Percentiles rank a stretch among this genome's conserved stretches.
Evolutionary conservation across 768 basidiomycete species (phyloP).

Genomic region (Amanita polypyramis): DNA sequence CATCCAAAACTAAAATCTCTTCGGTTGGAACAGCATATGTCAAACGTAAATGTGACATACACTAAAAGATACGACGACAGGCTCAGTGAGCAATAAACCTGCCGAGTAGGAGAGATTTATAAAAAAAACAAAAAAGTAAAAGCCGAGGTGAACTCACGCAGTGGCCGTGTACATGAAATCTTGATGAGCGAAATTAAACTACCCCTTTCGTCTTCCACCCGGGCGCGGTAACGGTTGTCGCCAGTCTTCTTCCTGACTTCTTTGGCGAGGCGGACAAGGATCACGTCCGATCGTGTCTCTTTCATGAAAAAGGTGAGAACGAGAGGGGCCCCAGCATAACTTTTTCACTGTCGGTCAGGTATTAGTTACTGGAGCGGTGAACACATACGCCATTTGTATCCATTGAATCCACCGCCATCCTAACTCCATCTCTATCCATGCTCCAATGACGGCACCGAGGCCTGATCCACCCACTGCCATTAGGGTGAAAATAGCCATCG

Average conservation of each 20-base stretch:
- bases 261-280: slow-evolving; percentile 56
- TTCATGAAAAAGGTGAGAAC: slow-evolving; percentile 48
- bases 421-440: slow-evolving; percentile 59
- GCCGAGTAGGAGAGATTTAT: neutral
- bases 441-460: slow-evolving; percentile 51
- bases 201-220: slow-evolving; percentile 52
- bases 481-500: slow-evolving; percentile 66
- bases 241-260: slow-evolving; percentile 56
- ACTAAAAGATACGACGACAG: slow-evolving; percentile 63
- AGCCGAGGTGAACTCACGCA: slow-evolving; percentile 39
- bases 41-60: slow-evolving; percentile 29
- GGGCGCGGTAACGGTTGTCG: too few species aligned
- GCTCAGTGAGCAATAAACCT: slow-evolving; percentile 66
- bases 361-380: neutral
- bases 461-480: slow-evolving; percentile 52
- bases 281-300: too few species aligned
- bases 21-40: neutral
- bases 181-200: slow-evolving; percentile 50
- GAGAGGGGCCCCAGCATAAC: slow-evolving; percentile 17
- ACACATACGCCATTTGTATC: too few species aligned
- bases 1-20: slow-evolving; percentile 44
- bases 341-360: neutral
- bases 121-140: neutral
- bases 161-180: slow-evolving; percentile 59
- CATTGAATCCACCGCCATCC: slow-evolving; percentile 83